Base-by-base conservation (phyloP, 2,329 filamentous ascomycete species). In the Ophiostoma australiae region DNA sequence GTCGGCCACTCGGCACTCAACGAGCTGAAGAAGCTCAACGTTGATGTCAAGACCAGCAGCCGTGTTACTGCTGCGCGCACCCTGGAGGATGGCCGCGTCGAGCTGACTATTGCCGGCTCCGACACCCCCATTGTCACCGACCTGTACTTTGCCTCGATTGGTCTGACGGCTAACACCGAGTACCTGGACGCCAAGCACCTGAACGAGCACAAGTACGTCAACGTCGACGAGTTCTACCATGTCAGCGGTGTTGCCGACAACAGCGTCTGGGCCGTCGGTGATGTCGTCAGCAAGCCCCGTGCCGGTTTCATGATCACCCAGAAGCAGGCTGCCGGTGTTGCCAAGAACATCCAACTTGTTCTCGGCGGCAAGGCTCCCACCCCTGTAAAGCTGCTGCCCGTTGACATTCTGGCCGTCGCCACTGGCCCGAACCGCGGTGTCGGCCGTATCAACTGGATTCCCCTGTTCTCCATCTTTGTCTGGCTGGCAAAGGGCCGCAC, bases 11-110 rank as follows among this genome's bases (percentile, higher is more conserved):
- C 78, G n/a, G 83, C 83, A 2, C 78, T 80, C 71, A 77, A 77
- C 70, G 83, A 87, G 77, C 82, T 89, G n/a, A 78, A 78, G 71
- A 83, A 82, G 75, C 81, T 89, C 37, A 80, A 83, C 69, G 86
- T 89, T 37, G 78, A 81, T 35, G 77, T 89, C 65, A 77, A 79
- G 68, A 80, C 79, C 58, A 77, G 78, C 65, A 79, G 82, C 1
- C 80, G 80, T 63, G 83, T 87, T 20, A 75, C 77, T 2, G 75
- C 75, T 2, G 75, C 80, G 23, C 75, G 75, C n/a, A 73, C 75
- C 2, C 75, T 80, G 55, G 73, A 77, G 1, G 79, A 81, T 72
- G 84, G 82, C 71, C 82, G 82, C 77, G 85, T 83, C 3, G 81
- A 84, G 75, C 79, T 89, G 27, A 76, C 76, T 52, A 80, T 89